These are phyloP conservation scores for Candida pseudoviswanathii DNA, from an alignment of 1,139 yeast species.

Conservation along the genomic window DNA sequence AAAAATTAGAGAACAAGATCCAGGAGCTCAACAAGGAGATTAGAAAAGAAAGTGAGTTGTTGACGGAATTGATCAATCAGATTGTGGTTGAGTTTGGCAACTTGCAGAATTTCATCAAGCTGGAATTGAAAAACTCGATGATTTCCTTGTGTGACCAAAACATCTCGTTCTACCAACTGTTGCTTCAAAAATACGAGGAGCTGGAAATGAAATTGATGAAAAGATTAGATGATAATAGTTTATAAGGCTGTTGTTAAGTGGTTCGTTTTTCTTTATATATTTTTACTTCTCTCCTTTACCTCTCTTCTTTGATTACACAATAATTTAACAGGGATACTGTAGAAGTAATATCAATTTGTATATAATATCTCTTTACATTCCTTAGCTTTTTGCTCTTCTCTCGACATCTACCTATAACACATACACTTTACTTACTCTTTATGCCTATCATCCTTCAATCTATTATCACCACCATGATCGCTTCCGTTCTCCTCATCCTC, in stretches of 20 bases:
- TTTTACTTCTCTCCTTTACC: slow-evolving; percentile 1
- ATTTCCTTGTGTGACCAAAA: slow-evolving; percentile 74
- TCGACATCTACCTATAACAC: background rate
- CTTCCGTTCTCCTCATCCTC: slow-evolving; percentile 33
- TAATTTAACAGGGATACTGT: background rate
- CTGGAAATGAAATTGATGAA: slow-evolving; percentile 50
- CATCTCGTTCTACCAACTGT: slow-evolving; percentile 70
- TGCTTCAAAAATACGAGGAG: slow-evolving; percentile 72
- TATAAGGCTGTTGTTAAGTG: background rate
- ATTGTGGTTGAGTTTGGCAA: slow-evolving; percentile 75
- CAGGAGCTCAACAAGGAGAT: slow-evolving; percentile 54
- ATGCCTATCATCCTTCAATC: slow-evolving; percentile 23
- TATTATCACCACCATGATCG: slow-evolving; percentile 34
- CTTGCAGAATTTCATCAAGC: slow-evolving; percentile 79
- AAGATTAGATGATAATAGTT: slow-evolving; percentile 36
- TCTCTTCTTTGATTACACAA: background rate
- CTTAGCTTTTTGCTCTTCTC: background rate
- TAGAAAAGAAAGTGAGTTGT: slow-evolving; percentile 49
- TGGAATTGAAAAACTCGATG: slow-evolving; percentile 74
- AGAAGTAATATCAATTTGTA: background rate
- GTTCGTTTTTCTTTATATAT: background rate
- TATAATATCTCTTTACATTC: background rate
- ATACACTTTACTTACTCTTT: slow-evolving; percentile 4
- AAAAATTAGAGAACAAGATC: slow-evolving; percentile 35
- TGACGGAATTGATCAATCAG: slow-evolving; percentile 63